Evolutionary conservation across 1,139 yeast genomes (phyloP), one percentile per base, ranked within the genome.

Genomic region (Wickerhamomyces sp.): DNA sequence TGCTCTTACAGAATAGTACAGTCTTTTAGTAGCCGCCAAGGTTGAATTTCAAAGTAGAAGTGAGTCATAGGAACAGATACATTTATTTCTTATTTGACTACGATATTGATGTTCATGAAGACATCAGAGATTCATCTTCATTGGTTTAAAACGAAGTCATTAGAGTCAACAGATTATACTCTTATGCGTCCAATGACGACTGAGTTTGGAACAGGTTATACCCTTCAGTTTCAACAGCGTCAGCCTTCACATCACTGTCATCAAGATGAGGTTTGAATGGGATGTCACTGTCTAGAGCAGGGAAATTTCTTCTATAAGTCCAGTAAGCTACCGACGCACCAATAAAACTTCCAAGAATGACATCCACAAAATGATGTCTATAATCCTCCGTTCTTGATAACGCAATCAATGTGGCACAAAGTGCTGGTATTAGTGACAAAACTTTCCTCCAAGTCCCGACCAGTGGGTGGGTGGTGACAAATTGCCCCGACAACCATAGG

Each of bases 351-450:
- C 93, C 94, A 21, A 75, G 50, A 1, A 78, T 42, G 2, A 84
- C 75, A 57, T 84, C 94, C 11, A 78, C 63, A 46, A 80, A 81
- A 55, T 82, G 89, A 52, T 83, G 93, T 56, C 89, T 70, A 55
- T 83, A 84, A 58, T 84, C 95, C 51, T 80, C 78, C 2, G 88
- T 79, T 47, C 93, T 68, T 32, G 84, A 74, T 34, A 82, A 59
- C 0, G 89, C 88, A 46, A 83, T 78, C 33, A 77, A 58, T 2
- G 69, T 52, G 2, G 89, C 88, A n/a, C 78, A 71, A 16, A 81
- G 49, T 0, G 73, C 40, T 2, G 79, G 79, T 6, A 59, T 34
- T 23, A 59, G 33, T 2, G 68, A 59, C 2, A 67, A 38, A 2
- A 68, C 40, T 17, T 68, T 59, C 50, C 84, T 68, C 82, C 83